Evolutionary conservation across 148 eudicot species (phyloP), one percentile per base, ranked within the genome.

Genomic region (Limonium bicolor): DNA sequence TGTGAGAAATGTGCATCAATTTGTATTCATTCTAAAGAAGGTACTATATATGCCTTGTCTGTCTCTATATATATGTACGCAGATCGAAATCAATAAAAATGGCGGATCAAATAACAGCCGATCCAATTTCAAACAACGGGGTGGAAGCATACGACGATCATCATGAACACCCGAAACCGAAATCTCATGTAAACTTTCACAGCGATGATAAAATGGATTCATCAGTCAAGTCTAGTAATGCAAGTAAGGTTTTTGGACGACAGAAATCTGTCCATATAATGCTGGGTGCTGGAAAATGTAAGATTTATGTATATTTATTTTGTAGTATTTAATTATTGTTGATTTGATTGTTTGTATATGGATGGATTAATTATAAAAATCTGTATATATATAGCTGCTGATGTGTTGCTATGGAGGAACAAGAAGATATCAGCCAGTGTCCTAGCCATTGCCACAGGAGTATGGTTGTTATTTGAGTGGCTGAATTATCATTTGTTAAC

Each of bases 321-420:
- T 26, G 24, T 14, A 10, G n/a, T 53, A 10, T 8, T 38, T 2
- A 3, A 10, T 20, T 21, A 23, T 27, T 45, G 19, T 36, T 27
- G 31, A 23, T 14, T 51, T 48, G 24, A 12, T 21, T 17, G 27
- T 36, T 5, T 28, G 2, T 27, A 13, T 15, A 17, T 31, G 7
- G 2, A 5, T 10, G 46, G 18, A 31, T 41, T 30, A 22, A 53
- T 46, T 50, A 26, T 66, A n/a, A n/a, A n/a, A n/a, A n/a, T n/a
- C n/a, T n/a, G n/a, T n/a, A n/a, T n/a, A n/a, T n/a, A n/a, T n/a
- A 38, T 48, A 86, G 97, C 92, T 83, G 97, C 97, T 54, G 94
- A 83, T 72, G 81, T 74, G 38, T 48, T 88, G 61, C 49, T 83
- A 30, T 88, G 97, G 94, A 83, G 96, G 68, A 83, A 83, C 80